Conservation (phyloP, 257 asterid species). For the Ligustrum vulgare region DNA sequence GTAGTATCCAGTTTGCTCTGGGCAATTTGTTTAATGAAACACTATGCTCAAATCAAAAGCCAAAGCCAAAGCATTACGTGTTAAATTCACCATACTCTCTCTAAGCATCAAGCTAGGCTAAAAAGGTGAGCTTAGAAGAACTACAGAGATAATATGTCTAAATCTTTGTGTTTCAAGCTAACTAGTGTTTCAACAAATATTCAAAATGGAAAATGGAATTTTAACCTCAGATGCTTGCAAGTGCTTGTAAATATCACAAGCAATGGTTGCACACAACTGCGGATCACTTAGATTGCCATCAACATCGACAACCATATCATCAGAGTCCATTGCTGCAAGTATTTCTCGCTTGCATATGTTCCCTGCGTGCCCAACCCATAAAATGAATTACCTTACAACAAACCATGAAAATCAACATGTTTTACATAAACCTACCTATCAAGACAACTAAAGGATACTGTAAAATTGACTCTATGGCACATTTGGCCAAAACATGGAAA, state of each 20-base stretch:
- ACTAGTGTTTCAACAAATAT: not conserved
- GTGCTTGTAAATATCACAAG: constrained; percentile 88
- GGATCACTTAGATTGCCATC: constrained; percentile 76
- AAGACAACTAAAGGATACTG: not conserved
- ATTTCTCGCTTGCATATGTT: constrained; percentile 64
- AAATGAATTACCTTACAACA: not conserved
- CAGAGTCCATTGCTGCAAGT: constrained; percentile 40
- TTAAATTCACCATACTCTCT: not conserved
- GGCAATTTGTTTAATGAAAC: not conserved
- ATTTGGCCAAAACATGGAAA: not conserved
- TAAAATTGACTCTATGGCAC: not conserved
- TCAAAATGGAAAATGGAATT: not conserved
- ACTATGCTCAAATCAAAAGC: not conserved
- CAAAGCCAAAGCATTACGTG: not conserved
- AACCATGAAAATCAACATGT: not conserved
- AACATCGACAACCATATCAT: constrained; percentile 50
- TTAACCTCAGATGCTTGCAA: constrained; percentile 85
- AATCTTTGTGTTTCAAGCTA: not conserved
- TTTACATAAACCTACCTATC: not conserved
- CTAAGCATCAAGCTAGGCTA: not conserved
- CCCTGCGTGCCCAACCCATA: constrained; percentile 33
- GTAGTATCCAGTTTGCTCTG: not conserved
- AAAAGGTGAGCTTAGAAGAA: not conserved
- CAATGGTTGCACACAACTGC: constrained; percentile 82
- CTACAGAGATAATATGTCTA: not conserved